phyloP scores from a whole-genome alignment of 345 rosid genomes.

The Schrenkiella parvula region DNA sequence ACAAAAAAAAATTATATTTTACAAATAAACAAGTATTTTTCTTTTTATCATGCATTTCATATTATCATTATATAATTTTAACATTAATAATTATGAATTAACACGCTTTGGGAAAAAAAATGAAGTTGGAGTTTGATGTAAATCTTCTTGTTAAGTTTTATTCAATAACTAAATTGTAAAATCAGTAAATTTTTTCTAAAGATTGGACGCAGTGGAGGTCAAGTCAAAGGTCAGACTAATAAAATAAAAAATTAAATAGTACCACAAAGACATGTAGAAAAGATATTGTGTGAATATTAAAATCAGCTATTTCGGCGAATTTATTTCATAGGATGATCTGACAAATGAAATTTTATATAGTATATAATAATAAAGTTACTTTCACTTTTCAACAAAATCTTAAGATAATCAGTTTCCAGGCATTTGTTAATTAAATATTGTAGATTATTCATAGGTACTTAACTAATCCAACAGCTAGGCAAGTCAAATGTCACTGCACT shows the following conservation, averaged over 20 bases:
- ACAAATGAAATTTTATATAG: conserved; percentile 25
- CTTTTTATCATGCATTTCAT: background rate
- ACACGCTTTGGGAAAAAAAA: background rate
- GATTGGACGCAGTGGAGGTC: background rate
- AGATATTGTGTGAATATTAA: conserved; percentile 16
- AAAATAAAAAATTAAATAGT: background rate
- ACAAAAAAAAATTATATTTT: no score
- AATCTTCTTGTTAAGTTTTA: background rate
- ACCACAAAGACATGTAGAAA: conserved; percentile 13
- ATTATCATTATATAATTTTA: background rate
- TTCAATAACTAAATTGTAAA: background rate
- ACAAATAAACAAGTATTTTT: background rate
- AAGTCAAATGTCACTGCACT: conserved; percentile 4
- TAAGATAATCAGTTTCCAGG: conserved; percentile 16
- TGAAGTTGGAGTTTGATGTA: background rate
- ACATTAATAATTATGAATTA: background rate
- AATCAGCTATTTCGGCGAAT: conserved; percentile 30
- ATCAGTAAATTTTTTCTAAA: background rate
- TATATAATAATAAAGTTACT: conserved; percentile 12
- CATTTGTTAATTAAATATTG: conserved; percentile 25
- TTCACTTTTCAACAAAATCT: conserved; percentile 19
- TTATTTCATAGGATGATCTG: conserved; percentile 28
- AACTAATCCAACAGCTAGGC: conserved; percentile 17
- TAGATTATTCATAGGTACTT: conserved; percentile 8
- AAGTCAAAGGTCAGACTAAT: conserved; percentile 12